Percentiles rank a stretch among this genome's conserved stretches.
These are phyloP conservation scores for Colletotrichum sp. DNA, from an alignment of 2,329 filamentous ascomycete genomes.

Conservation along the genomic window DNA sequence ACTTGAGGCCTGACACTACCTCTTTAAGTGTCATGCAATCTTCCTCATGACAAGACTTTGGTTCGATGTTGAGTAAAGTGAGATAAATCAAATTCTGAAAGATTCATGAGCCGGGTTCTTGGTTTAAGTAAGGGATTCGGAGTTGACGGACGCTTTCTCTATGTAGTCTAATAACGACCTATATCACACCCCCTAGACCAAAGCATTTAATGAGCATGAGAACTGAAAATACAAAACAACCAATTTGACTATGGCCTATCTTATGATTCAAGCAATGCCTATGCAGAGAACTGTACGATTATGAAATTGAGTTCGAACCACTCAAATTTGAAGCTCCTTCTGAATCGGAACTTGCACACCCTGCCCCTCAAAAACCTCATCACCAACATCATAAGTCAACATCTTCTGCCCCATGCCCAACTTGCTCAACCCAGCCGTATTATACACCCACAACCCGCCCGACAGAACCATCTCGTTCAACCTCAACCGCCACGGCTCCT, in stretches of 20 bases:
- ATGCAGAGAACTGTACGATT: background rate
- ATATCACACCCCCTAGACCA: background rate
- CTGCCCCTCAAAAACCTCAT: background rate
- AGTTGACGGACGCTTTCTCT: background rate
- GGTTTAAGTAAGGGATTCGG: background rate
- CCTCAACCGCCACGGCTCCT: slow-evolving; percentile 1
- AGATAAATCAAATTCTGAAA: fast-evolving
- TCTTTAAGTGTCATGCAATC: fast-evolving
- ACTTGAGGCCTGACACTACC: background rate
- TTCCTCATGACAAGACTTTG: fast-evolving
- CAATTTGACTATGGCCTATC: fast-evolving
- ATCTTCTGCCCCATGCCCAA: slow-evolving; percentile 9
- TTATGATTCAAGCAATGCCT: fast-evolving
- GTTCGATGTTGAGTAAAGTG: fast-evolving
- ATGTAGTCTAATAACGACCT: background rate
- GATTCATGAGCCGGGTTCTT: background rate
- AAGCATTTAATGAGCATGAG: background rate
- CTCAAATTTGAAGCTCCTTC: background rate
- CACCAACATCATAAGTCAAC: slow-evolving; percentile 2
- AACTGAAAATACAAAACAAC: fast-evolving
- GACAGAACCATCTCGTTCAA: background rate
- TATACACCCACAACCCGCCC: slow-evolving; percentile 7
- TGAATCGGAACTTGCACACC: background rate
- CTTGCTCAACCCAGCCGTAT: background rate
- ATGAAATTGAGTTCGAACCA: background rate